Base-by-base conservation (phyloP, 768 basidiomycete species). In the Kwoniella botswanensis region DNA sequence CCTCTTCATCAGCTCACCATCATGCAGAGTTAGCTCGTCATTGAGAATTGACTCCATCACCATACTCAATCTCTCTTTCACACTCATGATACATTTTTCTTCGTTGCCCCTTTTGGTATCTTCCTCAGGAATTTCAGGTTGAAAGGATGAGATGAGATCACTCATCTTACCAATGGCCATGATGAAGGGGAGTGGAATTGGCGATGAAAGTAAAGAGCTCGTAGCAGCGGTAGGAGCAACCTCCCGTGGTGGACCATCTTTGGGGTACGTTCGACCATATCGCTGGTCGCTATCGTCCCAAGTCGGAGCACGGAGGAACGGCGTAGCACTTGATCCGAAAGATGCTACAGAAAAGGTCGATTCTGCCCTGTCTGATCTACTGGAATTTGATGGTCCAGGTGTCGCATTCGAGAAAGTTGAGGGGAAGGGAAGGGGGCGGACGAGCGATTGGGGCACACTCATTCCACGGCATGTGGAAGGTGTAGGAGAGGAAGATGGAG, bases 211-310 rank as follows among this genome's bases (percentile, higher is more conserved):
- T 22, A 10, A 10, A 35, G 18, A 18, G 63, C 26, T n/a, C 41
- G 21, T 54, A 13, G 56, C 0, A 12, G 24, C 4, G 24, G 21
- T 57, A 18, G 21, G 55, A 6, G 2, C 29, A 6, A 12, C 4
- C 4, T 55, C 24, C 44, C 52, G 21, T 7, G 21, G 1, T 18
- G 18, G 15, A 12, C 24, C 64, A 29, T 57, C 64, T 41, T 53
- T n/a, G 2, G 52, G 35, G 57, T 67, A 67, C 12, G n/a, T 21
- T 21, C 56, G 35, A 46, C 65, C 56, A 59, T 67, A 67, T 15
- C 65, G 65, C 2, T 12, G 56, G 52, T 67, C 65, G 17, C 35
- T 42, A 29, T 55, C 56, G 35, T 67, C 65, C 35, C 43, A 67
- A 11, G 54, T 58, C 1, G 65, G 54, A 4, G 41, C 65, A 0